These are phyloP conservation scores for Lonicera japonica DNA, from an alignment of 129 eudicot genomes.

Conservation along the genomic window DNA sequence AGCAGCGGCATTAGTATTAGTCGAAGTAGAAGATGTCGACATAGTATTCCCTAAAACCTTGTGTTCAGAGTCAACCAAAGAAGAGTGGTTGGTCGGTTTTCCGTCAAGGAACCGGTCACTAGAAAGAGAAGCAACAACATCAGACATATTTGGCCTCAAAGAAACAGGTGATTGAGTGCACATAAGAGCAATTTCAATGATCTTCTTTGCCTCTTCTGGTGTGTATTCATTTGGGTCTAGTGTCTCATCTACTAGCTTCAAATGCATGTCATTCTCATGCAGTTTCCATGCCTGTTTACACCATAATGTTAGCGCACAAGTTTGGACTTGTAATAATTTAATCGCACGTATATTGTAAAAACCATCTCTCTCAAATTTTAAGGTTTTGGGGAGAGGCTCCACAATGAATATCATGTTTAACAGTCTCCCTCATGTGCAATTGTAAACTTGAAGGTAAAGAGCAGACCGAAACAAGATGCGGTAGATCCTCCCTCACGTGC, in stretches of 20 bases:
- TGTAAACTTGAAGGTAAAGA: no score
- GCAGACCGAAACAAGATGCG: no score
- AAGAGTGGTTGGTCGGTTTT: conserved; percentile 28
- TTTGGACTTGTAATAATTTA: no score
- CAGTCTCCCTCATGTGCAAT: no score
- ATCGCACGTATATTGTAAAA: no score
- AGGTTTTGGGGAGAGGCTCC: no score
- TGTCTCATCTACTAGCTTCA: conserved; percentile 55
- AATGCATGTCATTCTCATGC: conserved; percentile 40
- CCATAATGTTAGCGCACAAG: not conserved
- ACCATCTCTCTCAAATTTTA: no score
- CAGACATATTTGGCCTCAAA: conserved; percentile 71
- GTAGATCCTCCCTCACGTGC: no score
- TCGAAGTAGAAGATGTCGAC: no score
- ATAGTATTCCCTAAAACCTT: no score
- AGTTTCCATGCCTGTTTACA: conserved; percentile 61
- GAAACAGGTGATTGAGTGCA: conserved; percentile 60
- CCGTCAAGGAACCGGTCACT: conserved; percentile 40
- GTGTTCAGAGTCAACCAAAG: conserved; percentile 20
- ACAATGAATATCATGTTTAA: no score
- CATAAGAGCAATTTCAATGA: conserved; percentile 56
- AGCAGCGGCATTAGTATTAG: conserved; percentile 25
- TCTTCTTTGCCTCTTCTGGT: conserved; percentile 56
- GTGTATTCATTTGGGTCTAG: conserved; percentile 40
- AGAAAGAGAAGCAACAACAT: conserved; percentile 53